phyloP scores from a whole-genome alignment of 805 yeast genomes.

The Saccharomycopsis olivae region DNA sequence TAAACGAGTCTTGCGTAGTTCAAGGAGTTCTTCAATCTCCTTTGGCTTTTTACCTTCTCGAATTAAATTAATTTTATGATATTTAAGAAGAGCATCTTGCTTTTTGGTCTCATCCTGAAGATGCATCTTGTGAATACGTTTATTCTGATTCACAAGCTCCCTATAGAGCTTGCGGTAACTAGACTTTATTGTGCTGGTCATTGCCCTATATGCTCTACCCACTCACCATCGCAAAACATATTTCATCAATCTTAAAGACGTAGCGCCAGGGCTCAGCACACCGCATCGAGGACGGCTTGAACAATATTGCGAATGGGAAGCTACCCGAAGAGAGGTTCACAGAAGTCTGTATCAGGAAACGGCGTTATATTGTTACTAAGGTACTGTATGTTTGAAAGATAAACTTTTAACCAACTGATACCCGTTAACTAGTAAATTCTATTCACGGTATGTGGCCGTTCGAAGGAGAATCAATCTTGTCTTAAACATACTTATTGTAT shows the following conservation, averaged over 20 bases:
- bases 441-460: no score
- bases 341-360: no score
- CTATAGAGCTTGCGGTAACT: constrained; percentile 10
- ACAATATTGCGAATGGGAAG: no score
- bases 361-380: no score
- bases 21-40: neutral
- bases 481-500: no score
- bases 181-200: neutral
- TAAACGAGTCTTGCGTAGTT: neutral
- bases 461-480: no score
- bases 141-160: constrained; percentile 14
- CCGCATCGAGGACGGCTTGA: no score
- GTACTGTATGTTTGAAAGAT: no score
- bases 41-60: constrained; percentile 1
- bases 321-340: no score
- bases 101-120: constrained; percentile 32
- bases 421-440: no score
- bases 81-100: constrained; percentile 35
- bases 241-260: neutral
- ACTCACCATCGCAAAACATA: neutral
- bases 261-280: no score
- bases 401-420: no score
- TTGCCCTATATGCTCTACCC: neutral
- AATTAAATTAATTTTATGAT: constrained; percentile 33
- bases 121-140: constrained; percentile 23